These are phyloP conservation scores for Didymella keratinophila DNA, from an alignment of 2,329 filamentous ascomycete species.

Conservation along the genomic window DNA sequence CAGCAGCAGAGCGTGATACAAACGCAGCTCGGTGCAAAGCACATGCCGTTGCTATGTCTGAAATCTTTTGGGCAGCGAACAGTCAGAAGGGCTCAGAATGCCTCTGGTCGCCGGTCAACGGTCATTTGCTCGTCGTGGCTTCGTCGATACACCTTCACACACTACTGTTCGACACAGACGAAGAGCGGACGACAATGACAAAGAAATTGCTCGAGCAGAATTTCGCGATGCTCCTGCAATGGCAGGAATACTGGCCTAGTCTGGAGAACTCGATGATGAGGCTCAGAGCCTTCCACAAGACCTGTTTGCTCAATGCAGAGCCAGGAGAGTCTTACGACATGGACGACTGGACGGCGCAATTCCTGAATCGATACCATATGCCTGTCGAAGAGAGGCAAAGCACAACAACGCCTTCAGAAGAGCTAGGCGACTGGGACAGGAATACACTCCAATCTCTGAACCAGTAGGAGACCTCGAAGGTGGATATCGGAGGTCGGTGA, in stretches of 20 bases:
- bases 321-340: conserved; percentile 8
- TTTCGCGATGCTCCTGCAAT: conserved; percentile 10
- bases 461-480: neutral
- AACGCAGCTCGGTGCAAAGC: conserved; percentile 12
- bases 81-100: conserved; percentile 12
- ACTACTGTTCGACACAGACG: conserved; percentile 9
- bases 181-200: neutral
- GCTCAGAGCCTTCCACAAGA: conserved; percentile 12
- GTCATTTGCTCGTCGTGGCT: conserved; percentile 13
- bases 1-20: neutral
- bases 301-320: conserved; percentile 12
- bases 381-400: conserved; percentile 6
- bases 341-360: conserved; percentile 16
- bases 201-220: conserved; percentile 14
- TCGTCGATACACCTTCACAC: conserved; percentile 13
- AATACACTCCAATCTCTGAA: conserved; percentile 10
- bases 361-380: conserved; percentile 16
- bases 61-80: conserved; percentile 8
- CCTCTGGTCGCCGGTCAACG: conserved; percentile 16
- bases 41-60: conserved; percentile 9
- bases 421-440: conserved; percentile 8
- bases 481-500: neutral
- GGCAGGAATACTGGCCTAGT: conserved; percentile 16
- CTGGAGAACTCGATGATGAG: conserved; percentile 13
- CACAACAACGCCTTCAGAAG: conserved; percentile 8